Percentiles rank a stretch among this genome's conserved stretches.
Evolutionary conservation across 164 flowering plant genomes (phyloP).

Genomic region (Echeveria elegans): DNA sequence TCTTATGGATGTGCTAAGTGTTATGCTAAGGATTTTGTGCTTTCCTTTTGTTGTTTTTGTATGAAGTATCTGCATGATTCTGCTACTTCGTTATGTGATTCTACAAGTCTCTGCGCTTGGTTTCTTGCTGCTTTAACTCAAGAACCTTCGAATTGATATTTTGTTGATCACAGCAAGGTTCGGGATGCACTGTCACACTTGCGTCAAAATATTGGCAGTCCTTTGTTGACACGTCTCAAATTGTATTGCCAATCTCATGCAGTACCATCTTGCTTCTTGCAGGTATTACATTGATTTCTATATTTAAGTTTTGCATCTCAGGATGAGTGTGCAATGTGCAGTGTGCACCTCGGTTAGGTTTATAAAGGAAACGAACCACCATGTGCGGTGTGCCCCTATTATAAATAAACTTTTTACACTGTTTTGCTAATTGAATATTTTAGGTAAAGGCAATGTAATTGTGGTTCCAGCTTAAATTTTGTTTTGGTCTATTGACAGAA

Average conservation of each 20-base stretch:
- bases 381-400: neutral
- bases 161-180: neutral
- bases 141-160: neutral
- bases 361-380: no score
- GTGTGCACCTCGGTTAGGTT: no score
- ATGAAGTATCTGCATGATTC: constrained; percentile 10
- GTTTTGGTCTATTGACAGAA: neutral
- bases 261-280: constrained; percentile 2
- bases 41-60: constrained; percentile 8
- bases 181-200: constrained; percentile 1
- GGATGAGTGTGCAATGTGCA: neutral
- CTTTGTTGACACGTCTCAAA: neutral
- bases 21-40: neutral
- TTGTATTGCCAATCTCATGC: no score
- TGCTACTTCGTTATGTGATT: constrained; percentile 8
- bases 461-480: no score
- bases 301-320: neutral
- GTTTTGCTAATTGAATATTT: no score
- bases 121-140: neutral
- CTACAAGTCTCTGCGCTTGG: constrained; percentile 6
- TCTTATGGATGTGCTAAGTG: neutral
- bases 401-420: no score
- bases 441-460: no score
- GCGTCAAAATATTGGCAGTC: neutral
- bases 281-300: neutral